Conservation (phyloP, 371 early-diverging fungal species). For the Rhizopus sp. region DNA sequence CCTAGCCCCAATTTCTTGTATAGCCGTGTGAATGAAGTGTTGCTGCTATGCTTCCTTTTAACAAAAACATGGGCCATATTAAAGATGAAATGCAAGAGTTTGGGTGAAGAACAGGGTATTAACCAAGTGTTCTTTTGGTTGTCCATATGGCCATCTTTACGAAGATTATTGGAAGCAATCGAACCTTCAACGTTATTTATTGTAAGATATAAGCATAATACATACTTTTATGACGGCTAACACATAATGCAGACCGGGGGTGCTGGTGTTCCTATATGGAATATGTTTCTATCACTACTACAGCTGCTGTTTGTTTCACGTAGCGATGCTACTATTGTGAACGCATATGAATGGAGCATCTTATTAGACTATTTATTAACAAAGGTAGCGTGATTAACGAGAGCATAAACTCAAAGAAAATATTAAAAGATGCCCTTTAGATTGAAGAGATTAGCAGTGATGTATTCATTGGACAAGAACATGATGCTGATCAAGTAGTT, state of each 20-base stretch:
- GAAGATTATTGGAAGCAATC: slow-evolving; percentile 33
- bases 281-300: slow-evolving; percentile 47
- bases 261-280: slow-evolving; percentile 45
- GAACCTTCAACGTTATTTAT: slow-evolving; percentile 26
- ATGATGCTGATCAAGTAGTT: slow-evolving; percentile 13
- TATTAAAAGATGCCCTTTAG: background rate
- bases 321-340: slow-evolving; percentile 38
- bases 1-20: slow-evolving; percentile 47
- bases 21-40: slow-evolving; percentile 41
- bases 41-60: slow-evolving; percentile 40
- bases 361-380: slow-evolving; percentile 34
- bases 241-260: slow-evolving; percentile 30
- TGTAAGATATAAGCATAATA: slow-evolving; percentile 19
- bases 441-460: slow-evolving; percentile 7
- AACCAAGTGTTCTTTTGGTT: slow-evolving; percentile 37
- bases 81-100: slow-evolving; percentile 17
- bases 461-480: slow-evolving; percentile 5
- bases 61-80: slow-evolving; percentile 46
- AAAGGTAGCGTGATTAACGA: slow-evolving; percentile 22
- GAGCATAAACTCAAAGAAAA: slow-evolving; percentile 5
- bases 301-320: slow-evolving; percentile 47
- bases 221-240: background rate
- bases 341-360: slow-evolving; percentile 51
- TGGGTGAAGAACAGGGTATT: background rate
- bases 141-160: slow-evolving; percentile 42